Conservation (phyloP, 2,329 filamentous ascomycete genomes). For the Kalmusia sp. region DNA sequence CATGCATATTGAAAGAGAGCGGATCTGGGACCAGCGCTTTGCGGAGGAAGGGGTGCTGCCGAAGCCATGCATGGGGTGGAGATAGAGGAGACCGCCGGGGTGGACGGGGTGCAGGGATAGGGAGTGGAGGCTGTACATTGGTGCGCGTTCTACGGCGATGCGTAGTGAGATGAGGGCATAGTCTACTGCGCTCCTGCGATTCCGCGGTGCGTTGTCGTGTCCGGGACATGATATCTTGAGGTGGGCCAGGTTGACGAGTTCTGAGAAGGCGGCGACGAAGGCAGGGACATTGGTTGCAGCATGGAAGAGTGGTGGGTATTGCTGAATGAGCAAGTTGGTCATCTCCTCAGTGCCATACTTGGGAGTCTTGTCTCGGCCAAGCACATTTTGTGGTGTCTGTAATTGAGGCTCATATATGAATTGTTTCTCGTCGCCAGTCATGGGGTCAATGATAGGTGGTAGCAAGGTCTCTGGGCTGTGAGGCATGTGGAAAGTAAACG, state of each 20-base stretch:
- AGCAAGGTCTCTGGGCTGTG: constrained; percentile 82
- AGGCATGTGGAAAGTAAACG: constrained; percentile 77
- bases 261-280: constrained; percentile 77
- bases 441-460: constrained; percentile 81
- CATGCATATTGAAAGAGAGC: constrained; percentile 74
- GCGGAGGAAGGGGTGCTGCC: constrained; percentile 75
- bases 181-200: constrained; percentile 80
- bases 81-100: constrained; percentile 76
- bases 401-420: constrained; percentile 84
- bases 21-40: constrained; percentile 79
- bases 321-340: constrained; percentile 80
- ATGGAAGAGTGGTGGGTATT: constrained; percentile 89
- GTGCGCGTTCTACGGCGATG: constrained; percentile 79
- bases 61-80: constrained; percentile 76
- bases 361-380: constrained; percentile 66
- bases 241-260: constrained; percentile 74
- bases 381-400: constrained; percentile 60
- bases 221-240: constrained; percentile 79
- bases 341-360: constrained; percentile 83
- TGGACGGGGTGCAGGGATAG: constrained; percentile 79
- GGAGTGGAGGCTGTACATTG: constrained; percentile 69
- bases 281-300: constrained; percentile 86
- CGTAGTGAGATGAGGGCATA: constrained; percentile 88
- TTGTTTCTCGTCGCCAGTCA: constrained; percentile 76
- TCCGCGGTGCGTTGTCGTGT: constrained; percentile 70